phyloP scores from a whole-genome alignment of 495 filamentous ascomycete genomes.

The Aspergillus saccharolyticus region DNA sequence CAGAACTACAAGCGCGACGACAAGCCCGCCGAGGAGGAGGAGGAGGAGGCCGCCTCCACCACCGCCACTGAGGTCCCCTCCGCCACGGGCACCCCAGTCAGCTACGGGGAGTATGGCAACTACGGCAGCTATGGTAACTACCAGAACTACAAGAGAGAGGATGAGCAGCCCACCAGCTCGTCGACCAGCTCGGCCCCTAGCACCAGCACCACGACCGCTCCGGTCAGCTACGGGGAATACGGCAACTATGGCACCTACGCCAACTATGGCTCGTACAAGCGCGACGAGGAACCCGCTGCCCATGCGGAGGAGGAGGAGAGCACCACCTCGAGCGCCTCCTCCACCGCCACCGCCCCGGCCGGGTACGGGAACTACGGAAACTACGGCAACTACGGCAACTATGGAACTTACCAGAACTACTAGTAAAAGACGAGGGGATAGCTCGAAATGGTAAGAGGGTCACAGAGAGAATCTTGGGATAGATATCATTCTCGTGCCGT shows the following conservation, averaged over 20 bases:
- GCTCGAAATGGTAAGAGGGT: neutral
- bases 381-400: constrained; percentile 14
- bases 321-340: neutral
- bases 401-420: constrained; percentile 12
- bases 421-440: neutral
- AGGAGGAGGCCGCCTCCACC: too few relatives aligned
- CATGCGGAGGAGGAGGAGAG: neutral
- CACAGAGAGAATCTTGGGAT: neutral
- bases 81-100: constrained; percentile 1
- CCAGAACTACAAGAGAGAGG: constrained; percentile 1
- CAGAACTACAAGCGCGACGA: constrained; percentile 7
- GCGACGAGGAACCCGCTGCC: constrained; percentile 1
- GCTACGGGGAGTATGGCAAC: constrained; percentile 11
- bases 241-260: constrained; percentile 11
- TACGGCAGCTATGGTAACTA: constrained; percentile 13
- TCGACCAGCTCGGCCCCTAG: neutral
- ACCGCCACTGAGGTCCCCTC: neutral
- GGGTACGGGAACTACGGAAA: constrained; percentile 13
- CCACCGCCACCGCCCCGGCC: constrained; percentile 1
- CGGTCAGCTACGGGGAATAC: constrained; percentile 8
- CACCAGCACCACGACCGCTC: neutral
- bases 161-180: neutral
- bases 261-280: constrained; percentile 6
- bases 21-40: neutral
- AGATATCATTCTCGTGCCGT: too few relatives aligned